Evolutionary conservation across 2,329 filamentous ascomycete species (phyloP), one percentile per base, ranked within the genome.

Genomic region (Diplodia mutila): DNA sequence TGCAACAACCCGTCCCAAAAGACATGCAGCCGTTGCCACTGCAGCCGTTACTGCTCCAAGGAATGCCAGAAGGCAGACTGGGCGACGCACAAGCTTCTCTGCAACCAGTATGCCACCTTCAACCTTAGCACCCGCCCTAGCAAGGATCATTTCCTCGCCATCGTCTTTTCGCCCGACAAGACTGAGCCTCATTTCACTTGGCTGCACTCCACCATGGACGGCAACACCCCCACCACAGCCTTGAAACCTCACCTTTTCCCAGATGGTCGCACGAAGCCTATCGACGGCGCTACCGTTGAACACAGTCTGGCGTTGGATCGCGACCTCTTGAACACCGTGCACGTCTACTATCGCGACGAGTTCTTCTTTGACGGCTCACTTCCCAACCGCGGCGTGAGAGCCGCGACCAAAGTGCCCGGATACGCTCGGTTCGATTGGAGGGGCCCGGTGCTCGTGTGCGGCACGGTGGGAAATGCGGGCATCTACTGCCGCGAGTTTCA

Each of bases 361-460:
- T 70, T 66, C 57, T 37, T 68, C 14, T 21, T 18, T 11, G 69
- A 70, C 52, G 67, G 63, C 29, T 71, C 69, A 9, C 2, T 49
- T 9, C 46, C 46, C 46, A 49, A 49, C 46, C 46, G n/a, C 11
- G 46, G n/a, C 46, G 46, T 49, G 1, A 49, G n/a, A 12, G 46
- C 46, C 3, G 23, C n/a, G n/a, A 23, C 8, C 46, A 49, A 23
- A 9, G 14, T 27, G 14, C 39, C 16, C 9, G 21, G 25, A 8
- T 16, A 23, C 23, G 1, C 51, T 8, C 25, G 16, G 6, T 53
- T 53, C 25, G 51, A 53, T 12, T 53, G 51, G 51, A 53, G 25
- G n/a, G 51, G 51, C 2, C 21, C 51, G 1, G 4, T 53, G 8
- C n/a, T n/a, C n/a, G n/a, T n/a, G n/a, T n/a, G n/a, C n/a, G n/a